phyloP scores from a whole-genome alignment of 768 basidiomycete species.

The Macrocybe gigantea region DNA sequence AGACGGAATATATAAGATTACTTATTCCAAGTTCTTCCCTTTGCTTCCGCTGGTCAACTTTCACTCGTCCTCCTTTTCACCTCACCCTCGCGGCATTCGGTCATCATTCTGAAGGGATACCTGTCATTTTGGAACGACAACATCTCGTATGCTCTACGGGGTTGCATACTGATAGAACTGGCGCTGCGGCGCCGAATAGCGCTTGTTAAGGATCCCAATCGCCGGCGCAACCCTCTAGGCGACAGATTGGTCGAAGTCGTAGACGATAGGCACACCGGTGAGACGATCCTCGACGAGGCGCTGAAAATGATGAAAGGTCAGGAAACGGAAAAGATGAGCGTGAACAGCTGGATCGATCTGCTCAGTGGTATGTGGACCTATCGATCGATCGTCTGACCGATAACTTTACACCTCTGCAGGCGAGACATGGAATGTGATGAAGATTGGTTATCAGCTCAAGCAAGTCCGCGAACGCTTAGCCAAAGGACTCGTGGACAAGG shows the following conservation, averaged over 20 bases:
- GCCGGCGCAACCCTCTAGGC: constrained; percentile 65
- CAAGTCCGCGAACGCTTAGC: constrained; percentile 97
- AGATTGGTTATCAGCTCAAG: constrained; percentile 98
- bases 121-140: constrained; percentile 99
- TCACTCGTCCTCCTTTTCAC: constrained; percentile 2
- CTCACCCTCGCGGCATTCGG: neutral
- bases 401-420: constrained; percentile 42
- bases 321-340: constrained; percentile 66
- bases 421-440: constrained; percentile 99
- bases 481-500: constrained; percentile 97
- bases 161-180: constrained; percentile 95
- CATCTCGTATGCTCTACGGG: constrained; percentile 97
- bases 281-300: constrained; percentile 94
- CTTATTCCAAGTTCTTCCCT: neutral
- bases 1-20: constrained; percentile 1
- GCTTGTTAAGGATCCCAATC: constrained; percentile 77
- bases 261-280: constrained; percentile 89
- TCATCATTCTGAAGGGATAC: constrained; percentile 53
- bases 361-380: constrained; percentile 67
- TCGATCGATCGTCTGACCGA: neutral
- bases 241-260: constrained; percentile 90
- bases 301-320: constrained; percentile 91
- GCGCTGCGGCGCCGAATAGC: constrained; percentile 93
- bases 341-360: constrained; percentile 93
- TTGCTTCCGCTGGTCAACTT: constrained; percentile 6